Conservation (phyloP, 129 eudicot species). For the Saposhnikovia divaricata region DNA sequence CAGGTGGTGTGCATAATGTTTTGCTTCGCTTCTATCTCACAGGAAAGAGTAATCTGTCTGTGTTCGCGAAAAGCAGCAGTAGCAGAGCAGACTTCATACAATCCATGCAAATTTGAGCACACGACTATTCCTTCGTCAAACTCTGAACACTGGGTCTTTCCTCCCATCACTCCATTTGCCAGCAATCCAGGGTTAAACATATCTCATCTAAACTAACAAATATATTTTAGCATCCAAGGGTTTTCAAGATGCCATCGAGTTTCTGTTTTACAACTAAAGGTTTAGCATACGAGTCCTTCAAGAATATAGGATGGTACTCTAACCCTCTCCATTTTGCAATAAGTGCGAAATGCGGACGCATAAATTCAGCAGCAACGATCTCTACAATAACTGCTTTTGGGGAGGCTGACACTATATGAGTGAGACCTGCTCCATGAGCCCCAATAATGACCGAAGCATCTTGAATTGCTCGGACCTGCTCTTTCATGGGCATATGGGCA, state of each 20-base stretch:
- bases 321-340: slow-evolving; percentile 86
- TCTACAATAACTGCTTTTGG: slow-evolving; percentile 61
- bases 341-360: slow-evolving; percentile 78
- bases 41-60: background rate
- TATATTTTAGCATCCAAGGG: slow-evolving; percentile 50
- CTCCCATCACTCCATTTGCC: background rate
- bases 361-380: slow-evolving; percentile 58
- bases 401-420: slow-evolving; percentile 82
- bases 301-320: slow-evolving; percentile 67
- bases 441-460: slow-evolving; percentile 87
- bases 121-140: background rate
- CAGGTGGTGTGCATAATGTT: background rate
- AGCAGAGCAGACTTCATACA: too few species aligned
- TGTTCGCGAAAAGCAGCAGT: background rate
- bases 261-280: slow-evolving; percentile 47
- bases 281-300: slow-evolving; percentile 45
- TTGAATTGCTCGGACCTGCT: slow-evolving; percentile 78
- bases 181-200: slow-evolving; percentile 2
- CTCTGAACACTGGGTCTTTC: background rate
- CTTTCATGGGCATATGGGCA: slow-evolving; percentile 97
- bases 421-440: slow-evolving; percentile 97
- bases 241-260: slow-evolving; percentile 52
- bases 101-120: background rate
- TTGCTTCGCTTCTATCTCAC: background rate
- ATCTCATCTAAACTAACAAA: background rate